Base-by-base conservation (phyloP, 345 rosid genomes). In the Acer yangbiense region DNA sequence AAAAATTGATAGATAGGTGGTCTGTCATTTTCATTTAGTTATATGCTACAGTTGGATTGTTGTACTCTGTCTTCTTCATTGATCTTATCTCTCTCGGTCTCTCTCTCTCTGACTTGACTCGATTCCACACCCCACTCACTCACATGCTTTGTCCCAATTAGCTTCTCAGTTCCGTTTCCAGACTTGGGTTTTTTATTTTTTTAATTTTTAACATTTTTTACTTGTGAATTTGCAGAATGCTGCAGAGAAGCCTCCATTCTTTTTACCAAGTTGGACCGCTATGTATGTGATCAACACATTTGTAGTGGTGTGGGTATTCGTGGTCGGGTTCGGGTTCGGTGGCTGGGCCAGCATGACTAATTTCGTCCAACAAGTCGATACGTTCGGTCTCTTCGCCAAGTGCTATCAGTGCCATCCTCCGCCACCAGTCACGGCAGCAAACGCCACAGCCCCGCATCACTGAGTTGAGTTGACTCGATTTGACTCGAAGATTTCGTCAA, bases 271-370 rank as follows among this genome's bases (percentile, higher is more conserved):
- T 86, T 97, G 99, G 99, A 88, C 96, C 0, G 98, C 87, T 2
- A 92, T 93, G 98, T 97, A 87, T 20, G 93, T 76, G 0, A 1
- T 97, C 32, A 97, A 97, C 66, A 74, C 90, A 1, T 93, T 97
- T n/a, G 35, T 94, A 17, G 98, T 90, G 75, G 74, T 88, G 54
- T 97, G 99, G 99, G 90, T 94, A 32, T 32, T 94, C 0, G 87
- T 97, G 7, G 92, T 97, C 1, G 99, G 99, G 6, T 97, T 97
- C 2, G 99, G 98, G 79, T 94, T 94, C 61, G 99, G 99, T 20
- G 99, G 99, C 69, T 97, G 99, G 99, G 99, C 99, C 5, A 97
- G 99, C 85, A 74, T 97, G 68, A 90, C 94, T 83, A 94, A 97
- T 80, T 97, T 97, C 73, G 88, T 97, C 18, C 85, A 71, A 78